Base-by-base conservation (phyloP, 2,329 filamentous ascomycete genomes). In the Colletotrichum spaethianum region DNA sequence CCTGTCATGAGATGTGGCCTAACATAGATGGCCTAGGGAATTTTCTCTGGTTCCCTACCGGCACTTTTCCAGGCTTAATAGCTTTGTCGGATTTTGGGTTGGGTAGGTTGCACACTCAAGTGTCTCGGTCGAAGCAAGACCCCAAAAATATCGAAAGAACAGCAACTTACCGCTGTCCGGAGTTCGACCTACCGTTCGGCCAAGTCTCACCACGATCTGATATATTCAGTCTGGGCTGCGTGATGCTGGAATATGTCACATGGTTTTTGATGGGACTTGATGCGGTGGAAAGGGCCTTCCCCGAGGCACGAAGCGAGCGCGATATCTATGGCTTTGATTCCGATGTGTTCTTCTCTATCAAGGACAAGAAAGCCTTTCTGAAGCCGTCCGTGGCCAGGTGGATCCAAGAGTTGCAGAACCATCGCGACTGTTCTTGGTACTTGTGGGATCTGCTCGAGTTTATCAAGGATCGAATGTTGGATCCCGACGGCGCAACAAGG, bases 121-220 rank as follows among this genome's bases (percentile, higher is more conserved):
- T 55, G 1, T 66, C 67, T 8, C 53, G 46, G 16, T 66, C 53
- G 1, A 66, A 60, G 20, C 67, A 67, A 40, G 67, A 70, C 4
- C 67, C 67, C 38, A 61, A 18, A 16, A 66, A 55, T 11, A 3
- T 70, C 6, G 67, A 70, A 26, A 53, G 67, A 42, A 75, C 79
- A 0, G 78, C 77, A 9, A 82, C 82, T 0, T 85, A 84, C 33
- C 78, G 78, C n/a, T 81, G 83, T 0, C 83, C 84, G 7, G 83
- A 85, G 28, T 78, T 79, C 36, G 78, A 79, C 6, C 23, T 82
- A 0, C 23, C 62, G 0, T 56, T 60, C 6, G 75, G 74, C 1
- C 63, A 57, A 6, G 78, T 83, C 1, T 70, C 67, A 0, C 62
- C 62, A 3, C 38, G 62, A 3, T 70, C 67, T 1, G 82, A 85